Conservation (phyloP, 306 rosid species). For the Geum urbanum region DNA sequence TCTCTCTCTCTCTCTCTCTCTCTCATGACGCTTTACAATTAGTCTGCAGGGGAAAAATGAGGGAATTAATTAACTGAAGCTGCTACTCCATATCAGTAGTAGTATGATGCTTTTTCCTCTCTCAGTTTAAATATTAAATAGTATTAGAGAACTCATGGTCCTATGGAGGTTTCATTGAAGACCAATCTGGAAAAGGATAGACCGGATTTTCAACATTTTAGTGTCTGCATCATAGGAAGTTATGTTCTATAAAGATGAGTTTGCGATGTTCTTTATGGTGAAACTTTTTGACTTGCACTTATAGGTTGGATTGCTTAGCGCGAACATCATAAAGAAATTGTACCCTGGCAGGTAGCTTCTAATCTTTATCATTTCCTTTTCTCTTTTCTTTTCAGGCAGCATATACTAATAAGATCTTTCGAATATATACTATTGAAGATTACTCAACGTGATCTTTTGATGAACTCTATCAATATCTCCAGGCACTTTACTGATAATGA, state of each 20-base stretch:
- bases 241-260: not conserved
- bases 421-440: not conserved
- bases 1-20: conserved; percentile 1
- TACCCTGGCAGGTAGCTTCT: conserved; percentile 43
- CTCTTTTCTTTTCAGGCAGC: not conserved
- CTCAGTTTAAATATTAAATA: too few relatives aligned
- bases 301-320: conserved; percentile 54
- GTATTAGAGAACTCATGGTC: too few relatives aligned
- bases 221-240: not conserved
- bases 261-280: not conserved
- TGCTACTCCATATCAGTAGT: too few relatives aligned
- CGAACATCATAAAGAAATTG: conserved; percentile 45
- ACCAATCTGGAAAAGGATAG: too few relatives aligned
- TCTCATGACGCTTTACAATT: too few relatives aligned
- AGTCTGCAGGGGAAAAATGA: too few relatives aligned
- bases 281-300: conserved; percentile 19
- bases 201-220: not conserved
- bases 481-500: conserved; percentile 64
- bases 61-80: too few relatives aligned
- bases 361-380: not conserved
- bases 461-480: conserved; percentile 13
- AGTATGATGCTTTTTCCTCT: too few relatives aligned
- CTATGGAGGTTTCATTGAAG: too few relatives aligned
- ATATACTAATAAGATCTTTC: not conserved
- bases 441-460: conserved; percentile 12